These are phyloP conservation scores for Medicago truncatula DNA, from an alignment of 306 rosid species.

Conservation along the genomic window DNA sequence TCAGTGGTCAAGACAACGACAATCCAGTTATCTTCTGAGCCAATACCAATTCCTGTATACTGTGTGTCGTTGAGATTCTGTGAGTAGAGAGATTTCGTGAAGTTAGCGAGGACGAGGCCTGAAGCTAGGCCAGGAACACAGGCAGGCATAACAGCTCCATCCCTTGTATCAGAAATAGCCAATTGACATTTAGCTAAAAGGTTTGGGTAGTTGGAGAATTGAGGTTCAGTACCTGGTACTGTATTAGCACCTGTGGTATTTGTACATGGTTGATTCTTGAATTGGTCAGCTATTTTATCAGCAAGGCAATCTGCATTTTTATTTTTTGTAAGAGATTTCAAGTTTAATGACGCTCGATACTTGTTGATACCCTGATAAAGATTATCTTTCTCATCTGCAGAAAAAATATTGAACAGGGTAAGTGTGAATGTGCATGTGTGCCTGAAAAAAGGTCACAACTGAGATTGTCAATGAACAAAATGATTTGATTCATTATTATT, in stretches of 20 bases:
- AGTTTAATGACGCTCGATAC: slow-evolving; percentile 66
- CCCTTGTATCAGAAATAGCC: slow-evolving; percentile 77
- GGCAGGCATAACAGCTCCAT: slow-evolving; percentile 77
- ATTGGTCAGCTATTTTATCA: slow-evolving; percentile 73
- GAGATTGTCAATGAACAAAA: background rate
- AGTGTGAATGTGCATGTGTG: background rate
- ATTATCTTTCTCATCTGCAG: slow-evolving; percentile 68
- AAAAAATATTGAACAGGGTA: slow-evolving; percentile 15
- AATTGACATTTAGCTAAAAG: slow-evolving; percentile 71
- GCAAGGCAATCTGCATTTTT: slow-evolving; percentile 86
- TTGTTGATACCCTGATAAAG: slow-evolving; percentile 75
- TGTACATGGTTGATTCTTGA: slow-evolving; percentile 81
- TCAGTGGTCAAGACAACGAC: slow-evolving; percentile 76
- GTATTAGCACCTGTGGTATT: slow-evolving; percentile 93
- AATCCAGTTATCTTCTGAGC: slow-evolving; percentile 80
- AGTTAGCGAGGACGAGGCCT: slow-evolving; percentile 71
- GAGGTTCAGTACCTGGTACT: slow-evolving; percentile 87
- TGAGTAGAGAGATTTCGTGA: slow-evolving; percentile 81
- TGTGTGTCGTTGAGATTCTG: slow-evolving; percentile 69
- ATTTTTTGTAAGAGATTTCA: slow-evolving; percentile 59
- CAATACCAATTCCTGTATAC: slow-evolving; percentile 75
- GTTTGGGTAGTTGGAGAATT: slow-evolving; percentile 68
- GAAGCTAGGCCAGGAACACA: slow-evolving; percentile 74
- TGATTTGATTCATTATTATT: no score
- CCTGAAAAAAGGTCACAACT: background rate